Base-by-base conservation (phyloP, 1,284 basidiomycete genomes). In the Cutaneotrichosporon sp. region DNA sequence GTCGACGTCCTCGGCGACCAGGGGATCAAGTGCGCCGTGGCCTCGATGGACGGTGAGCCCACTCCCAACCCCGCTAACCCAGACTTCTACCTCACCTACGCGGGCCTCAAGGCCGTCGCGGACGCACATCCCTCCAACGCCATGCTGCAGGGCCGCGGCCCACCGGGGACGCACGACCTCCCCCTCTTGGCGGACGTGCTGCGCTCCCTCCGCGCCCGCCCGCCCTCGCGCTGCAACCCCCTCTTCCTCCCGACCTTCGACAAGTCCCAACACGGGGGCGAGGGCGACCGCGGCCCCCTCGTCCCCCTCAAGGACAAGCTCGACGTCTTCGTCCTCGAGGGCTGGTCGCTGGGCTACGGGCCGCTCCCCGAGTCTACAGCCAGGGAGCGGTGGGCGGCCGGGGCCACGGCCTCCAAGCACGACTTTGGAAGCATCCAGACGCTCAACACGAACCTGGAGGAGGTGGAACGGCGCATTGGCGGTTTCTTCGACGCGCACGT, bases 281-380 rank as follows among this genome's bases (percentile, higher is more conserved):
- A 89, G 75, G 95, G 95, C 1, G 95, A 98, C 75, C 87, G 95
- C 8, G 84, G 85, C 0, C 31, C 22, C 20, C 20, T 38, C 3
- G 34, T 53, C 13, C 51, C 33, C 7, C 34, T 53, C 10, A 53
- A 34, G 22, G 22, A 36, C 5, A 34, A 16, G 7, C 72, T 94
- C 3, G 91, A 95, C 73, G 80, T 97, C 18, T 88, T 97, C 53
- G 83, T 97, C 51, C 82, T 97, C 29, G 79, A 81, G 66, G 81
- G 83, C n/a, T 84, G 83, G 83, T 80, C 78, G 45, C 72, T 81
- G 51, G 83, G 83, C 1, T 83, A 82, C 62, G 67, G 60, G 2
- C 66, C 79, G 0, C 43, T 80, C 1, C 22, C 62, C 0, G 25
- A 62, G 11, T 31, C 52, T 0, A 64, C 60, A 0, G 58, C 91